A percentile compares a stretch with the other conserved stretches of the same genome.
Evolutionary conservation across 1,284 basidiomycete genomes (phyloP).

Genomic region (Leucoagaricus sp.): DNA sequence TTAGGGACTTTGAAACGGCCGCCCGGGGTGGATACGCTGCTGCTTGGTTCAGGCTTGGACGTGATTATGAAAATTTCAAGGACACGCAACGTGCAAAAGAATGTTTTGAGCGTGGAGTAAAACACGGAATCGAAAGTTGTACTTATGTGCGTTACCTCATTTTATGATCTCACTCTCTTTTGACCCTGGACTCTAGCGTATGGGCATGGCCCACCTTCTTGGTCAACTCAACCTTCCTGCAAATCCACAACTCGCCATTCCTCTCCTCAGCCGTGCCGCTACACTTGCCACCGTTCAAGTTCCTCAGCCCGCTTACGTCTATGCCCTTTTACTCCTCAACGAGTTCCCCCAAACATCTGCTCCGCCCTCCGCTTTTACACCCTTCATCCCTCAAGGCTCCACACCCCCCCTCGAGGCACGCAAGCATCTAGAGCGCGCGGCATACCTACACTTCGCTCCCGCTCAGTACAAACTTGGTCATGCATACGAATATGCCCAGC

Average conservation of each 20-base stretch:
- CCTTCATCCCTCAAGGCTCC: constrained; percentile 49
- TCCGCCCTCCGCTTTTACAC: constrained; percentile 51
- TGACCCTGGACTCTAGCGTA: constrained; percentile 49
- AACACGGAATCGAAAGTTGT: constrained; percentile 71
- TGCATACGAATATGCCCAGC: constrained; percentile 88
- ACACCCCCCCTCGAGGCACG: constrained; percentile 50
- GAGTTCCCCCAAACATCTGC: constrained; percentile 71
- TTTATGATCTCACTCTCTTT: constrained; percentile 5
- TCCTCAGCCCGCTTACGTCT: constrained; percentile 87
- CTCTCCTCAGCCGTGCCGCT: constrained; percentile 78
- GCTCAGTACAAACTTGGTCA: constrained; percentile 95
- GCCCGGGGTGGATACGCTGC: constrained; percentile 71
- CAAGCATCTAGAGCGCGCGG: constrained; percentile 75
- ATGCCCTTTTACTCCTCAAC: constrained; percentile 79
- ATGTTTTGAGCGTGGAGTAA: constrained; percentile 82
- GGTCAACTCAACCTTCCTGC: constrained; percentile 77
- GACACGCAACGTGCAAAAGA: constrained; percentile 72
- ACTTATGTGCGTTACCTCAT: constrained; percentile 63
- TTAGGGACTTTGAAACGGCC: constrained; percentile 84
- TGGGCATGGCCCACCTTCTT: constrained; percentile 90
- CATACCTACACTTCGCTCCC: constrained; percentile 83
- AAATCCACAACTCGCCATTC: constrained; percentile 61
- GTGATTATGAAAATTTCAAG: constrained; percentile 88
- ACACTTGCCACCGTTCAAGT: constrained; percentile 72
- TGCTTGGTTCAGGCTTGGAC: constrained; percentile 89